phyloP scores from a whole-genome alignment of 1,139 yeast genomes.

The Blastobotrys niveus region DNA sequence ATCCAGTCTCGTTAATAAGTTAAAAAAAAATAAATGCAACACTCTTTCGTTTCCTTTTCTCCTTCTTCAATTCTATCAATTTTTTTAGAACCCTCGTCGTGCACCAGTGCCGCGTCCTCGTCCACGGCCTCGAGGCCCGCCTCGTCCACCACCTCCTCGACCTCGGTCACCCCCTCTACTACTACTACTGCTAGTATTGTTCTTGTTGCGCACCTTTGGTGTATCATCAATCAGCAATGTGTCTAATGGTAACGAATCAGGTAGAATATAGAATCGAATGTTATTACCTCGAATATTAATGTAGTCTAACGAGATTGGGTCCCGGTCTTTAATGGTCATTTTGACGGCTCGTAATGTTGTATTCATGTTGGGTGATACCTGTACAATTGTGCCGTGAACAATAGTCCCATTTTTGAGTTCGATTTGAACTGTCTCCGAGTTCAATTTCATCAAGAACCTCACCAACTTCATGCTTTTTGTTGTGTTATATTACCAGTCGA shows the following conservation, averaged over 20 bases:
- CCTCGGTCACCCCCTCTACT: constrained; percentile 21
- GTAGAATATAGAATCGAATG: constrained; percentile 75
- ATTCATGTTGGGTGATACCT: constrained; percentile 92
- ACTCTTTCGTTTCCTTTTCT: too few species aligned
- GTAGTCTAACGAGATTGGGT: constrained; percentile 67
- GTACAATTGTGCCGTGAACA: constrained; percentile 62
- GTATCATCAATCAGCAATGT: constrained; percentile 59
- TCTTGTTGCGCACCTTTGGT: constrained; percentile 38
- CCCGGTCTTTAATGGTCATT: constrained; percentile 65
- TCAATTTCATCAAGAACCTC: constrained; percentile 75
- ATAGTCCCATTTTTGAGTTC: constrained; percentile 87
- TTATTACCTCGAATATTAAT: constrained; percentile 88
- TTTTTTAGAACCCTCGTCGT: constrained; percentile 8
- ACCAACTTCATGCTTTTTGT: constrained; percentile 49
- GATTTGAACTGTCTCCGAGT: constrained; percentile 82
- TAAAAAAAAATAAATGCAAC: too few species aligned
- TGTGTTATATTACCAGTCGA: background rate
- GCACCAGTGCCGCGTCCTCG: constrained; percentile 10
- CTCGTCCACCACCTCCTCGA: constrained; percentile 31
- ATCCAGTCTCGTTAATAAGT: too few species aligned
- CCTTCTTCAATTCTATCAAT: too few species aligned
- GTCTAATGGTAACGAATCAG: constrained; percentile 84
- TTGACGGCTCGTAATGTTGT: constrained; percentile 77
- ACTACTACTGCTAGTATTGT: background rate
- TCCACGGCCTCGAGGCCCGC: constrained; percentile 21